phyloP scores from a whole-genome alignment of 768 basidiomycete genomes.

The Lentinula raphanica region DNA sequence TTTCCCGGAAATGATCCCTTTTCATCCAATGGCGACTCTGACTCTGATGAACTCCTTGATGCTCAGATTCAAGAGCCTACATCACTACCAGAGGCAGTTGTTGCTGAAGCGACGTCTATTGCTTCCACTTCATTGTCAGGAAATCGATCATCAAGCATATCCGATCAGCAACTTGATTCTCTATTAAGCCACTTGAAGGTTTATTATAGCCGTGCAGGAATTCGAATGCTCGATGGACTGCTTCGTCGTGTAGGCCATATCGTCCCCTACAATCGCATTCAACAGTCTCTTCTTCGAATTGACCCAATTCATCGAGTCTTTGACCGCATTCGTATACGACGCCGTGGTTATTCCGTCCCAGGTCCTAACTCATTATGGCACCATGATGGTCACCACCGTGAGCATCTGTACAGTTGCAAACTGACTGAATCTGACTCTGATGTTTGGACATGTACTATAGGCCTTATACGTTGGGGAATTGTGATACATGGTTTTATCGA shows the following conservation, averaged over 20 bases:
- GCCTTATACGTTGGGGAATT: slow-evolving; percentile 30
- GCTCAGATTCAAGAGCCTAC: background rate
- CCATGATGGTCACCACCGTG: too few relatives aligned
- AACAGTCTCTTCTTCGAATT: slow-evolving; percentile 11
- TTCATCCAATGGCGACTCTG: too few relatives aligned
- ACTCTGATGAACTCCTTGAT: background rate
- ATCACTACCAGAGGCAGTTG: background rate
- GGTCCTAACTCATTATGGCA: slow-evolving; percentile 30
- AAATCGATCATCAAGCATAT: background rate
- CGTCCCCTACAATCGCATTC: slow-evolving; percentile 11
- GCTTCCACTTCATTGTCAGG: background rate
- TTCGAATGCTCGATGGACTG: slow-evolving; percentile 18
- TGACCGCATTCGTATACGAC: slow-evolving; percentile 12
- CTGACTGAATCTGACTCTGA: too few relatives aligned
- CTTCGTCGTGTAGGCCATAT: slow-evolving; percentile 10
- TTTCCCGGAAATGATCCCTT: slow-evolving; percentile 10
- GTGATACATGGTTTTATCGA: slow-evolving; percentile 39
- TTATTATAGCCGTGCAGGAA: slow-evolving; percentile 12
- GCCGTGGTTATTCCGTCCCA: slow-evolving; percentile 21
- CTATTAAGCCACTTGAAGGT: slow-evolving; percentile 7
- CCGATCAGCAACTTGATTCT: slow-evolving; percentile 21
- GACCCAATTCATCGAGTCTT: slow-evolving; percentile 14
- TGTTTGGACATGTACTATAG: slow-evolving; percentile 14
- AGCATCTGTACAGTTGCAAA: too few relatives aligned
- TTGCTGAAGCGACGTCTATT: slow-evolving; percentile 29